Percentiles rank a stretch among this genome's conserved stretches.
Evolutionary conservation across 208 protist species (phyloP).

Genomic region (Porcisia hertigi): DNA sequence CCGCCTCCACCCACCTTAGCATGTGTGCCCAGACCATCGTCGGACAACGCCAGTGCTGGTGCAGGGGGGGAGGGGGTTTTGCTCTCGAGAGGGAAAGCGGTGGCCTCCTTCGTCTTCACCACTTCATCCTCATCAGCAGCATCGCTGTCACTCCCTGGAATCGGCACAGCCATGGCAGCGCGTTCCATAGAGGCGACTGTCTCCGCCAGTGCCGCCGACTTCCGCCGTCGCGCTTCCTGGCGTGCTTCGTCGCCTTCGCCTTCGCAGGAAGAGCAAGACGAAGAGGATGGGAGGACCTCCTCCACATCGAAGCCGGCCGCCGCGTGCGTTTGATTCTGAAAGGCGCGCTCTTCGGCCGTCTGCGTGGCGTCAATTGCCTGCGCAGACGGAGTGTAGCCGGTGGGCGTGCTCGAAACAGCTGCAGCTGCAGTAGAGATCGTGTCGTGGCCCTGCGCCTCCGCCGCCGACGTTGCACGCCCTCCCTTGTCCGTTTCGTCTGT

Average conservation of each 20-base stretch:
- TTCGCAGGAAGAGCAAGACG: constrained; percentile 19
- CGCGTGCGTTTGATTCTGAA: constrained; percentile 28
- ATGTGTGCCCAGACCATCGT: background rate
- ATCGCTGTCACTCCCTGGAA: constrained; percentile 22
- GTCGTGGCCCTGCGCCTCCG: background rate
- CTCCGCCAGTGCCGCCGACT: constrained; percentile 17
- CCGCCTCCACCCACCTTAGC: background rate
- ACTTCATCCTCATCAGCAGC: background rate
- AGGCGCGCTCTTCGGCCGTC: constrained; percentile 16
- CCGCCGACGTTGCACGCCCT: background rate
- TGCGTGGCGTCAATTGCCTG: constrained; percentile 14
- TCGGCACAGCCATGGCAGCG: constrained; percentile 28
- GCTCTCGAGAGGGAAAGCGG: background rate
- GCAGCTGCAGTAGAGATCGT: background rate
- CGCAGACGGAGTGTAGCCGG: background rate
- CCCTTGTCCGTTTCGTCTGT: background rate
- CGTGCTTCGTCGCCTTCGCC: constrained; percentile 3
- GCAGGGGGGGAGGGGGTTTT: background rate
- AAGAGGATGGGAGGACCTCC: constrained; percentile 24
- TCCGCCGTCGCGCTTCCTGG: constrained; percentile 9
- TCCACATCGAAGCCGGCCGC: constrained; percentile 41
- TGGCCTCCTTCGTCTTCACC: background rate
- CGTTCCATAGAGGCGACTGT: constrained; percentile 8
- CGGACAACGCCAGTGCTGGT: background rate
- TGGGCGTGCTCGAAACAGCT: background rate